Evolutionary conservation across 139 green algal species (phyloP).

Genomic region (Chlamydomonas sp.): DNA sequence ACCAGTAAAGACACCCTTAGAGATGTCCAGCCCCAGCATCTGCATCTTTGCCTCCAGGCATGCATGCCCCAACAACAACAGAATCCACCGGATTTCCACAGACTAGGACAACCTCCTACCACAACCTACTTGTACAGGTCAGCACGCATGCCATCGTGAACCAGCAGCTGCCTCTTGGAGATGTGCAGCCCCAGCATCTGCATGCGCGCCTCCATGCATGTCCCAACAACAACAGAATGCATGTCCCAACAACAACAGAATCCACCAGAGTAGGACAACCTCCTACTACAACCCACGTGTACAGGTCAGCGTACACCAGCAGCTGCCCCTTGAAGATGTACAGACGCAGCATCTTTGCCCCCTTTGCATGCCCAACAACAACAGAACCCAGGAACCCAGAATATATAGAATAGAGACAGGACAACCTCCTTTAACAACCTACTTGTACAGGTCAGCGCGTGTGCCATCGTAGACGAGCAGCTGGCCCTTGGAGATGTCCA

Average conservation of each 20-base stretch:
- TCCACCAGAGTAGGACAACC: too few species aligned
- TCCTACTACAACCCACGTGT: too few species aligned
- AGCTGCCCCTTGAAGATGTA: constrained; percentile 37
- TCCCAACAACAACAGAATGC: too few species aligned
- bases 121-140: constrained; percentile 36
- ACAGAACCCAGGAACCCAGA: too few species aligned
- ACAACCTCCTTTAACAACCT: too few species aligned
- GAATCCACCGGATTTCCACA: too few species aligned
- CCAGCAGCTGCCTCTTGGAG: constrained; percentile 34
- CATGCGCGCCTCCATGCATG: constrained; percentile 16
- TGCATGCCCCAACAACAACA: too few species aligned
- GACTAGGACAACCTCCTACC: too few species aligned
- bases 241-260: too few species aligned
- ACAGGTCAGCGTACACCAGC: constrained; percentile 45
- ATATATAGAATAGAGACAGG: too few species aligned
- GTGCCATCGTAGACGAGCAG: constrained; percentile 49
- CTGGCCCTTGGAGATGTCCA: constrained; percentile 37
- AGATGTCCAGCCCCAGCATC: constrained; percentile 42
- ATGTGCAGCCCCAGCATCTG: constrained; percentile 45
- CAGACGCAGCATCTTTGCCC: constrained; percentile 32
- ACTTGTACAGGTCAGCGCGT: constrained; percentile 31
- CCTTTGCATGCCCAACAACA: too few species aligned
- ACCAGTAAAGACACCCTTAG: too few species aligned
- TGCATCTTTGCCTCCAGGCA: constrained; percentile 22
- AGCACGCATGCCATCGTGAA: constrained; percentile 40